Percentiles rank a stretch among this genome's conserved stretches.
Conservation (phyloP, 1,284 basidiomycete genomes). For the Ceratobasidium sp. region DNA sequence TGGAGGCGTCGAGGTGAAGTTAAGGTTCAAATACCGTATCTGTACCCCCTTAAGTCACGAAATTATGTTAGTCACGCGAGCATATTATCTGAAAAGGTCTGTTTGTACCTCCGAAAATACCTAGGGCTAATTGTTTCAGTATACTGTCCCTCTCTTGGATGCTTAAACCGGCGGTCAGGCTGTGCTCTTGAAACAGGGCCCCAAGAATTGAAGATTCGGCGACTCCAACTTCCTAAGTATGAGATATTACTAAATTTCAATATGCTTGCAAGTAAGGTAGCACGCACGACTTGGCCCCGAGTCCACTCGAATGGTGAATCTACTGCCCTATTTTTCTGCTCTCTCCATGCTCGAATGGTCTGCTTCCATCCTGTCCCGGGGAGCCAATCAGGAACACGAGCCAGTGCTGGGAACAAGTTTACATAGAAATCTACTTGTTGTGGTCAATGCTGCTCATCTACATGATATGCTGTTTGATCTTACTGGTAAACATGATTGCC, state of each 20-base stretch:
- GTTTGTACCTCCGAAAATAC: constrained; percentile 4
- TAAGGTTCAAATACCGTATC: constrained; percentile 10
- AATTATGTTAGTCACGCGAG: background rate
- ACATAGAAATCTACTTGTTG: constrained; percentile 10
- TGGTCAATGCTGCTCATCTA: background rate
- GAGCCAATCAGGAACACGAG: constrained; percentile 26
- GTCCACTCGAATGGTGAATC: constrained; percentile 15
- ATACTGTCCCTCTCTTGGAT: background rate
- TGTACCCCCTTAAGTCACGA: constrained; percentile 5
- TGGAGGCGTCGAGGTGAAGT: background rate
- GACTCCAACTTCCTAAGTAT: background rate
- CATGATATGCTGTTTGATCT: background rate
- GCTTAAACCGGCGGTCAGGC: background rate
- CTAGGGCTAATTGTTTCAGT: constrained; percentile 1
- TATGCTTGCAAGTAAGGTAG: background rate
- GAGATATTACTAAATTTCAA: background rate
- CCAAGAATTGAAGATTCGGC: constrained; percentile 15
- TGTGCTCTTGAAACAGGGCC: constrained; percentile 5
- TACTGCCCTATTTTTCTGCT: constrained; percentile 17
- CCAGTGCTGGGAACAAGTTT: constrained; percentile 10
- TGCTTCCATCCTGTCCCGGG: constrained; percentile 31
- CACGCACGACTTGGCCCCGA: constrained; percentile 28
- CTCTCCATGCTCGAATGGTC: constrained; percentile 4
- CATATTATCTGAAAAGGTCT: background rate
- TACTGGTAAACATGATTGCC: background rate